These are phyloP conservation scores for Entomortierella chlamydospora DNA, from an alignment of 192 early-diverging fungal species.

Conservation along the genomic window DNA sequence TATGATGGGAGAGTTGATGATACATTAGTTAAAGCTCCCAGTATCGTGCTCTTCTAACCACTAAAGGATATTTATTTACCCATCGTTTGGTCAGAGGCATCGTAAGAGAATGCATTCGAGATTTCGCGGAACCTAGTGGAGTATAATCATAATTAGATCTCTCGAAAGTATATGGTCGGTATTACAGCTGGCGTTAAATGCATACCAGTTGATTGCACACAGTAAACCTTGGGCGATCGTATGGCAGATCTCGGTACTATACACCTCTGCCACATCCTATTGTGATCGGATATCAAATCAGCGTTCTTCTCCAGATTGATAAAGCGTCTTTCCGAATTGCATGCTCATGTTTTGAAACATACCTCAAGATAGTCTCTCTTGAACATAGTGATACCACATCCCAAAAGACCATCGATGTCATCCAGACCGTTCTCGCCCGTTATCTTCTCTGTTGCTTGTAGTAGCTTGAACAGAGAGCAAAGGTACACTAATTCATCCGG, in stretches of 20 bases:
- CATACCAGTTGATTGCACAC: conserved; percentile 67
- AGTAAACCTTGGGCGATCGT: conserved; percentile 49
- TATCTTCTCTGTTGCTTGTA: conserved; percentile 78
- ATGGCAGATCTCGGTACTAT: conserved; percentile 56
- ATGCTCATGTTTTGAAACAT: not conserved
- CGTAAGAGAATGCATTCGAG: conserved; percentile 70
- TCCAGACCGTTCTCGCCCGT: conserved; percentile 62
- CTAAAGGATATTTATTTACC: conserved; percentile 5
- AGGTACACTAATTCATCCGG: conserved; percentile 62
- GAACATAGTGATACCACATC: conserved; percentile 70
- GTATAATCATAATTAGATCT: not conserved
- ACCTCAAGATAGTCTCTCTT: conserved; percentile 53
- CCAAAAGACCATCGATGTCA: conserved; percentile 77
- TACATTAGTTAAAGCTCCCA: not conserved
- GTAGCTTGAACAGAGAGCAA: conserved; percentile 74
- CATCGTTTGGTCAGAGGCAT: conserved; percentile 47
- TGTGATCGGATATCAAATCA: not conserved
- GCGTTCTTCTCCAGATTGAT: not conserved
- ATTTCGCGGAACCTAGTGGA: conserved; percentile 74
- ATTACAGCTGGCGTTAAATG: not conserved
- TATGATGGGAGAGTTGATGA: not conserved
- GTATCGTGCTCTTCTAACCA: not conserved
- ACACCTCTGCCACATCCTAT: conserved; percentile 39
- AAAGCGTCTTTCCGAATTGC: too few relatives aligned
- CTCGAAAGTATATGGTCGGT: not conserved